Evolutionary conservation across 2,329 filamentous ascomycete species (phyloP).

Genomic region (Pseudogymnoascus sp.): DNA sequence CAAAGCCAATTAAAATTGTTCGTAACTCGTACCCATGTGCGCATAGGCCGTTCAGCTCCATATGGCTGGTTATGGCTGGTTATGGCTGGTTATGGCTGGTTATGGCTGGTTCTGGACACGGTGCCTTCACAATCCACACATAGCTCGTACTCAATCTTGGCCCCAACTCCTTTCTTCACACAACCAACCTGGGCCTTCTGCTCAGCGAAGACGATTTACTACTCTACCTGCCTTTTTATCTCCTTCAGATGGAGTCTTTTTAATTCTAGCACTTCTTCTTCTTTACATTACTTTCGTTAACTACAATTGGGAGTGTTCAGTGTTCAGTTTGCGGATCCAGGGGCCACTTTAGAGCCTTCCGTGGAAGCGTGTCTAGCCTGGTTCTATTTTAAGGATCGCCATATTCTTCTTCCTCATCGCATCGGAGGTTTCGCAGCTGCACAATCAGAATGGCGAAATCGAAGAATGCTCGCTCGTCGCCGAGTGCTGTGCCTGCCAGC

Average conservation of each 20-base stretch:
- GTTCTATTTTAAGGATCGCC: slow-evolving; percentile 1
- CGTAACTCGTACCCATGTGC: neutral
- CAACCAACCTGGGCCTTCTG: slow-evolving; percentile 1
- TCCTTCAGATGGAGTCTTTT: slow-evolving; percentile 8
- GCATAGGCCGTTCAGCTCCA: neutral
- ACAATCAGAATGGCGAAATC: slow-evolving; percentile 5
- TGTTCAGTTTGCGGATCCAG: neutral
- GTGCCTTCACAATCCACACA: slow-evolving; percentile 6
- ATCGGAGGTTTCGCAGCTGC: neutral
- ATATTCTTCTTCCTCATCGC: neutral
- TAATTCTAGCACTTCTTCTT: neutral
- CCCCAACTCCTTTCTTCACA: slow-evolving; percentile 6
- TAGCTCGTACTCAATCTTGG: slow-evolving; percentile 6
- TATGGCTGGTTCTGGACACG: slow-evolving; percentile 1
- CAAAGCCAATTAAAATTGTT: slow-evolving; percentile 6
- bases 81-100: neutral
- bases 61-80: neutral
- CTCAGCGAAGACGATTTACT: neutral
- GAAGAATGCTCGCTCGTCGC: slow-evolving; percentile 8
- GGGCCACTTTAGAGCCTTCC: neutral
- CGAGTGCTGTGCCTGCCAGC: neutral
- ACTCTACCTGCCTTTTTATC: neutral
- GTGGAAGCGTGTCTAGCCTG: slow-evolving; percentile 6
- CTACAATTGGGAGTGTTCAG: neutral
- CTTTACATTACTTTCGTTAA: slow-evolving; percentile 10